phyloP scores from a whole-genome alignment of 306 rosid genomes.

The Senna tora region DNA sequence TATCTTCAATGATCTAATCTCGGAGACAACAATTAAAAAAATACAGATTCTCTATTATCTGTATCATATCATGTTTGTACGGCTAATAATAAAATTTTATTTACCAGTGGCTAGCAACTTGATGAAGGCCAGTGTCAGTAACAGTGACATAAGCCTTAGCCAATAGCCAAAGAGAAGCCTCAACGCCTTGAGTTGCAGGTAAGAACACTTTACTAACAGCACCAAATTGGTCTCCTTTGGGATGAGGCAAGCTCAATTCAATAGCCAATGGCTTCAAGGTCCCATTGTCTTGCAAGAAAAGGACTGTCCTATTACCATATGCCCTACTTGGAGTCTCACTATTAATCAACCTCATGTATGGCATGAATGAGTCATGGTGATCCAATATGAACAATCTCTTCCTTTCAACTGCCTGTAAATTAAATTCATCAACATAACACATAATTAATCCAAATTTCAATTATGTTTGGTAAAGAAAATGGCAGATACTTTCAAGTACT shows the following conservation, averaged over 20 bases:
- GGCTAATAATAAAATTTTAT: no score
- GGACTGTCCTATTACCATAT: constrained; percentile 36
- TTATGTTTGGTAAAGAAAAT: no score
- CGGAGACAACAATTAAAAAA: no score
- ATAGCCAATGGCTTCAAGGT: constrained; percentile 55
- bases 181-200: constrained; percentile 42
- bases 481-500: no score
- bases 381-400: neutral
- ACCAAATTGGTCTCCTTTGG: constrained; percentile 46
- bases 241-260: constrained; percentile 56
- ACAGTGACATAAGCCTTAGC: neutral
- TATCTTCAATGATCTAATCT: no score
- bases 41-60: no score
- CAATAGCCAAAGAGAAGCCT: neutral
- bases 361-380: neutral
- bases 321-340: constrained; percentile 29
- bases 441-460: no score
- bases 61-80: no score
- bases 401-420: neutral
- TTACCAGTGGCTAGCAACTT: neutral
- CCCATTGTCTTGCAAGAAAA: constrained; percentile 44
- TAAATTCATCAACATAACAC: neutral
- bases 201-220: constrained; percentile 45
- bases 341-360: neutral
- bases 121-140: neutral